Evolutionary conservation across 2,329 filamentous ascomycete species (phyloP).

Genomic region (Polychaeton citri): DNA sequence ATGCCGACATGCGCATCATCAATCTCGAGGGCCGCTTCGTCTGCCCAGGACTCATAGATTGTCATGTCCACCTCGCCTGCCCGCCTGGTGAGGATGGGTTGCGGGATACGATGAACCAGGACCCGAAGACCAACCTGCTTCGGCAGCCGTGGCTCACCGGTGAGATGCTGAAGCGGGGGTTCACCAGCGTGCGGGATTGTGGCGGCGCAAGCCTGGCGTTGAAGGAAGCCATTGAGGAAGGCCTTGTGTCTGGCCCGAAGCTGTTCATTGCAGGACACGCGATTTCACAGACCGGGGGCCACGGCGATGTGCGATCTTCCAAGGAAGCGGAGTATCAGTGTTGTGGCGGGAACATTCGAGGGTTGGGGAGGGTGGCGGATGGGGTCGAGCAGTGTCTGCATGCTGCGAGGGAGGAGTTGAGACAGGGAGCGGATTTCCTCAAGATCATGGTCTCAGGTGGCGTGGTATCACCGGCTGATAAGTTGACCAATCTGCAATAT

Average conservation of each 20-base stretch:
- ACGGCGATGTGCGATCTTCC: constrained; percentile 39
- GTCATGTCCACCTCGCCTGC: constrained; percentile 36
- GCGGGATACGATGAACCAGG: constrained; percentile 22
- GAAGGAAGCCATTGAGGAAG: constrained; percentile 44
- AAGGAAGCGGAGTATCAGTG: constrained; percentile 33
- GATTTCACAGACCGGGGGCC: constrained; percentile 45
- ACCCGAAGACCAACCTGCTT: constrained; percentile 26
- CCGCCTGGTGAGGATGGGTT: constrained; percentile 30
- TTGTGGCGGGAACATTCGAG: constrained; percentile 29
- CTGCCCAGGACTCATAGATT: constrained; percentile 39
- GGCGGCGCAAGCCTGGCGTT: constrained; percentile 43
- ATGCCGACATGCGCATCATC: constrained; percentile 16
- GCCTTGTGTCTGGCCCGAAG: constrained; percentile 41
- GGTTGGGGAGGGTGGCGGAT: constrained; percentile 36
- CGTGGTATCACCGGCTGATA: constrained; percentile 43
- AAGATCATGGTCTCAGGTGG: constrained; percentile 50
- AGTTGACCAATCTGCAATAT: constrained; percentile 42
- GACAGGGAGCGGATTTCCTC: constrained; percentile 46
- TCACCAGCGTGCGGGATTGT: constrained; percentile 46
- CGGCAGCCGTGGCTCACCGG: constrained; percentile 35
- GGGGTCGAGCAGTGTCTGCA: constrained; percentile 43
- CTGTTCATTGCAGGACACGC: constrained; percentile 43
- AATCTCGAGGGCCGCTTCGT: constrained; percentile 34
- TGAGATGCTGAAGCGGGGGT: constrained; percentile 43
- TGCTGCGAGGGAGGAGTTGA: constrained; percentile 40